phyloP scores from a whole-genome alignment of 2,329 filamentous ascomycete genomes.

The Canariomyces notabilis region DNA sequence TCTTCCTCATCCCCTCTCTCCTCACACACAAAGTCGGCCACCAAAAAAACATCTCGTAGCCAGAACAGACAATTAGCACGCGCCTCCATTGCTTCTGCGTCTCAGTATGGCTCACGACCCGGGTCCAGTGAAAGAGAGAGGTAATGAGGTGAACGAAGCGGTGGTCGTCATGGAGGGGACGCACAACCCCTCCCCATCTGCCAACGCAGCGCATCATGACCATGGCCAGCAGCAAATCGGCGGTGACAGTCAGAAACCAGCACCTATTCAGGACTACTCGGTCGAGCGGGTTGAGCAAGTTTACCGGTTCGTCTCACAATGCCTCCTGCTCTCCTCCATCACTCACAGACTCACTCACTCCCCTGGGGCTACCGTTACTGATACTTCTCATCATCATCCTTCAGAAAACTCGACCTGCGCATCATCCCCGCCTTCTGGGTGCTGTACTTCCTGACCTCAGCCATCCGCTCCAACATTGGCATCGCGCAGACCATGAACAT shows the following conservation, averaged over 20 bases:
- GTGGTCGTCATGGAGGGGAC: not conserved
- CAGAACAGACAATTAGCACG: constrained; percentile 46
- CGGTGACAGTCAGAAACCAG: constrained; percentile 11
- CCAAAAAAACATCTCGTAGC: constrained; percentile 17
- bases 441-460: constrained; percentile 87
- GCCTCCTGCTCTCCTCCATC: not conserved
- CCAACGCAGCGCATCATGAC: constrained; percentile 15
- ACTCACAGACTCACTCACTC: not conserved
- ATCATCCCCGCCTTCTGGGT: constrained; percentile 77
- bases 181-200: constrained; percentile 4
- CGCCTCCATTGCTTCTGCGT: constrained; percentile 48
- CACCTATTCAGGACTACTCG: constrained; percentile 37
- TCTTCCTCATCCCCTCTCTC: not conserved
- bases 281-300: constrained; percentile 49
- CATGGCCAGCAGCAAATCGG: constrained; percentile 2
- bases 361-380: no score
- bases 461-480: constrained; percentile 86
- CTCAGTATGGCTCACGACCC: constrained; percentile 41
- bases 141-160: constrained; percentile 23
- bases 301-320: constrained; percentile 37
- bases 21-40: not conserved
- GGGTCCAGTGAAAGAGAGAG: constrained; percentile 26
- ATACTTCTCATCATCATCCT: constrained; percentile 1
- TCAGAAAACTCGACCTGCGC: constrained; percentile 50
- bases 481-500: constrained; percentile 93